Percentiles rank a stretch among this genome's conserved stretches.
Conservation (phyloP, 108 stramenopile genomes). For the Thalassiosira profunda region DNA sequence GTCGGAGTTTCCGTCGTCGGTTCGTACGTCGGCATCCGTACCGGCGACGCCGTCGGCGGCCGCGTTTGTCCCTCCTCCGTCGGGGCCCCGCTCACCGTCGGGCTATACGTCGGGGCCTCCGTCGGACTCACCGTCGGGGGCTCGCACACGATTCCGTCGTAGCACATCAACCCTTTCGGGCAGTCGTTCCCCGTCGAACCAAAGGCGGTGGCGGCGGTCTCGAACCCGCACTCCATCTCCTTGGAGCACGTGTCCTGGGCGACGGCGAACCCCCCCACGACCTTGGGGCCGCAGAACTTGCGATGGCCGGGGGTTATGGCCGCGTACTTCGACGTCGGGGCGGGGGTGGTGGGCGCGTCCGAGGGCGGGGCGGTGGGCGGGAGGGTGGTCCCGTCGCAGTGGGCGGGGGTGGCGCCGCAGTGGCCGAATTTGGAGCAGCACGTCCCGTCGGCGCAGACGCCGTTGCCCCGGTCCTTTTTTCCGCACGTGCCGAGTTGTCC, state of each 20-base stretch:
- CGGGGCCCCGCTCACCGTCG: not conserved
- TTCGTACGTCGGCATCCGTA: not conserved
- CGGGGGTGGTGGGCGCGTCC: not conserved
- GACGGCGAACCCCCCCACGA: slow-evolving; percentile 10
- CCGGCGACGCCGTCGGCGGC: not conserved
- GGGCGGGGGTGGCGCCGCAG: slow-evolving; percentile 9
- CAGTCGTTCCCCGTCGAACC: slow-evolving; percentile 16
- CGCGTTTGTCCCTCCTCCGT: too few species aligned
- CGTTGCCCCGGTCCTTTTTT: slow-evolving; percentile 14
- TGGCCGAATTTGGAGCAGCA: slow-evolving; percentile 11
- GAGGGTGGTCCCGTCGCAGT: slow-evolving; percentile 7
- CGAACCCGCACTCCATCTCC: slow-evolving; percentile 1
- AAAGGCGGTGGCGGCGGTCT: not conserved
- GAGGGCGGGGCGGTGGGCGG: not conserved
- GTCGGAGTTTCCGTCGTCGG: not conserved
- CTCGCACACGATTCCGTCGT: slow-evolving; percentile 4
- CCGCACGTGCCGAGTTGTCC: slow-evolving; percentile 20
- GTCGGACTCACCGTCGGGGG: not conserved
- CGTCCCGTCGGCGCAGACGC: slow-evolving; percentile 21
- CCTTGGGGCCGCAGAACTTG: slow-evolving; percentile 24
- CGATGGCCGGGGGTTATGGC: slow-evolving; percentile 1
- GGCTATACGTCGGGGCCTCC: not conserved
- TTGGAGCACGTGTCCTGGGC: slow-evolving; percentile 4
- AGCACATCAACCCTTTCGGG: slow-evolving; percentile 9
- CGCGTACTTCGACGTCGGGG: not conserved